A percentile compares a stretch with the other conserved stretches of the same genome.
Conservation (phyloP, 768 basidiomycete genomes). For the Brasilioporus rufonigricans region DNA sequence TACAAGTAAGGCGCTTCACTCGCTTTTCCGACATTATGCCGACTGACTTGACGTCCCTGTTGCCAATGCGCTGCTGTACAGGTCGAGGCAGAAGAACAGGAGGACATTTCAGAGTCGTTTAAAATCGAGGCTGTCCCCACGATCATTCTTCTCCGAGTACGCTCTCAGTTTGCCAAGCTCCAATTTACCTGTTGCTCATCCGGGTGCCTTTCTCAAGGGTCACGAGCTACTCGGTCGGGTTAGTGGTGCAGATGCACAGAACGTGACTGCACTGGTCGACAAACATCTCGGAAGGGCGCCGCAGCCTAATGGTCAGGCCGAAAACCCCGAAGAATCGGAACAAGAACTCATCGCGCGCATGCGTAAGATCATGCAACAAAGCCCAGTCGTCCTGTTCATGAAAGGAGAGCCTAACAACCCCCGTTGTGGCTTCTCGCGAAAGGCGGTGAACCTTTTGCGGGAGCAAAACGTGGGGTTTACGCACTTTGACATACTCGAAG, state of each 20-base stretch:
- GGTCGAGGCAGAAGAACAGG: slow-evolving; percentile 80
- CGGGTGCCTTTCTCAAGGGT: slow-evolving; percentile 50
- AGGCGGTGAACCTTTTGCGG: slow-evolving; percentile 65
- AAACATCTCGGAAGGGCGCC: slow-evolving; percentile 45
- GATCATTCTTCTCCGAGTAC: slow-evolving; percentile 77
- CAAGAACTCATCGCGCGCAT: slow-evolving; percentile 71
- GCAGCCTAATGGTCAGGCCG: slow-evolving; percentile 14
- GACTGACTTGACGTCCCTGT: not conserved
- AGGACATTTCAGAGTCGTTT: slow-evolving; percentile 90
- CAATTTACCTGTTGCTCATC: not conserved
- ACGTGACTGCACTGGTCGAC: slow-evolving; percentile 58
- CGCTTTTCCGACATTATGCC: not conserved
- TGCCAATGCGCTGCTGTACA: slow-evolving; percentile 25
- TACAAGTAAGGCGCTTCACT: slow-evolving; percentile 56
- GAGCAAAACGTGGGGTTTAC: slow-evolving; percentile 65
- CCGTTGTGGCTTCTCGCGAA: slow-evolving; percentile 81
- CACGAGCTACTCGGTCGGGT: slow-evolving; percentile 81
- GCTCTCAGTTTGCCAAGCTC: slow-evolving; percentile 16
- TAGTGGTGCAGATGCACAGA: slow-evolving; percentile 72
- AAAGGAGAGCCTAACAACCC: slow-evolving; percentile 79
- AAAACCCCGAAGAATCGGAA: slow-evolving; percentile 47
- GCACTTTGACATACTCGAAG: slow-evolving; percentile 79
- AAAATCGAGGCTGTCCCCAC: slow-evolving; percentile 87
- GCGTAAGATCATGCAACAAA: slow-evolving; percentile 70
- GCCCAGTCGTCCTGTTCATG: slow-evolving; percentile 85